These are phyloP conservation scores for Trebouxia sp. DNA, from an alignment of 139 green algal species.

Conservation along the genomic window DNA sequence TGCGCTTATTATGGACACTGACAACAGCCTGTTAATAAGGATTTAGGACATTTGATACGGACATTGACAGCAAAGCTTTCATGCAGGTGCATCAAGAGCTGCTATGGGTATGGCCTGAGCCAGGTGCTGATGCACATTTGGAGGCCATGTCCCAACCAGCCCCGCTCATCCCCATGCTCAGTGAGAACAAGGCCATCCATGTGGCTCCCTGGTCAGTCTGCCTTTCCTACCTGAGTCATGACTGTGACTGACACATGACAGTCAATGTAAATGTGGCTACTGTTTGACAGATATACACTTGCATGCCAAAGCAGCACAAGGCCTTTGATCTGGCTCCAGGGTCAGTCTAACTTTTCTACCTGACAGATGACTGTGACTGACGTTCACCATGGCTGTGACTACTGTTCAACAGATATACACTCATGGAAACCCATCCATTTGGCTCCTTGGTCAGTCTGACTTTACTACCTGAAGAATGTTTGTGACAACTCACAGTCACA, in stretches of 20 bases:
- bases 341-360: too few species aligned
- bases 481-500: too few species aligned
- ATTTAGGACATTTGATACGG: background rate
- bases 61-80: background rate
- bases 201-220: background rate
- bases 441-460: too few species aligned
- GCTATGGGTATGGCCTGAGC: slow-evolving; percentile 59
- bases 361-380: too few species aligned
- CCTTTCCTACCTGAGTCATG: background rate
- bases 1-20: background rate
- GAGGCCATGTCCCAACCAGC: background rate
- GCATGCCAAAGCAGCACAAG: too few species aligned
- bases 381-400: too few species aligned
- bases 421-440: too few species aligned
- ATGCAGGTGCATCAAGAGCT: slow-evolving; percentile 47
- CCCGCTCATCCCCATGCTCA: background rate
- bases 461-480: too few species aligned
- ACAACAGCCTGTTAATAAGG: background rate
- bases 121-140: background rate
- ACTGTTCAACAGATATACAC: too few species aligned
- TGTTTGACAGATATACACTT: too few species aligned
- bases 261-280: background rate
- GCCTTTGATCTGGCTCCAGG: too few species aligned
- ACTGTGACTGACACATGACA: too few species aligned
- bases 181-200: background rate